Conservation (phyloP, 495 filamentous ascomycete genomes). For the Neurospora intermedia region DNA sequence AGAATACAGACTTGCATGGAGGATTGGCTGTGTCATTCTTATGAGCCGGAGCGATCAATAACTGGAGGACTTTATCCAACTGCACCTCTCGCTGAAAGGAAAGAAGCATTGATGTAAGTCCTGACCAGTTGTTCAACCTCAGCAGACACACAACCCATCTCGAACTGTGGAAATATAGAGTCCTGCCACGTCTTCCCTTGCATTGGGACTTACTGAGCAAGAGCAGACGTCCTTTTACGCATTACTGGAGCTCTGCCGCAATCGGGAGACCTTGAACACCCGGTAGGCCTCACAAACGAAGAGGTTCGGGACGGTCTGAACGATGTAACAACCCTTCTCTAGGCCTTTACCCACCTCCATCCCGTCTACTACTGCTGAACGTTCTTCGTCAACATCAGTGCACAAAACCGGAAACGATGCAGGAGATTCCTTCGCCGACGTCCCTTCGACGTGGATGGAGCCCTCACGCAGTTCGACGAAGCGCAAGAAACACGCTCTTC, state of each 20-base stretch:
- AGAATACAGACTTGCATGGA: not conserved
- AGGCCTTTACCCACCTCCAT: not conserved
- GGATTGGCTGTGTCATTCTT: not conserved
- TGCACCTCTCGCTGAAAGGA: not conserved
- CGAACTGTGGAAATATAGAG: not conserved
- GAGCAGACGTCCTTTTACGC: not conserved
- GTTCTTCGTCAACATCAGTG: not conserved
- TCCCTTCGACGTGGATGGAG: not conserved
- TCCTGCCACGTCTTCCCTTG: not conserved
- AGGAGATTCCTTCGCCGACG: not conserved
- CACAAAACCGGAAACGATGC: not conserved
- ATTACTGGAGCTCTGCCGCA: not conserved
- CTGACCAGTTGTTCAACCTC: not conserved
- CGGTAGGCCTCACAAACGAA: not conserved
- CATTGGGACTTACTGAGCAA: not conserved
- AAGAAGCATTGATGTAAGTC: not conserved
- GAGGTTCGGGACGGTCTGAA: not conserved
- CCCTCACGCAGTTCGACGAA: not conserved
- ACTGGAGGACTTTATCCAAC: not conserved
- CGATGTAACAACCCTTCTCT: not conserved
- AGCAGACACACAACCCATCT: not conserved
- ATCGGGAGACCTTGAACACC: not conserved
- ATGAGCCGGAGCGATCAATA: not conserved
- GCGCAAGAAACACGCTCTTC: not conserved
- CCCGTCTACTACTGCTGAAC: not conserved